These are phyloP conservation scores for Coemansia sp. DNA, from an alignment of 192 early-diverging fungal genomes.

Conservation along the genomic window DNA sequence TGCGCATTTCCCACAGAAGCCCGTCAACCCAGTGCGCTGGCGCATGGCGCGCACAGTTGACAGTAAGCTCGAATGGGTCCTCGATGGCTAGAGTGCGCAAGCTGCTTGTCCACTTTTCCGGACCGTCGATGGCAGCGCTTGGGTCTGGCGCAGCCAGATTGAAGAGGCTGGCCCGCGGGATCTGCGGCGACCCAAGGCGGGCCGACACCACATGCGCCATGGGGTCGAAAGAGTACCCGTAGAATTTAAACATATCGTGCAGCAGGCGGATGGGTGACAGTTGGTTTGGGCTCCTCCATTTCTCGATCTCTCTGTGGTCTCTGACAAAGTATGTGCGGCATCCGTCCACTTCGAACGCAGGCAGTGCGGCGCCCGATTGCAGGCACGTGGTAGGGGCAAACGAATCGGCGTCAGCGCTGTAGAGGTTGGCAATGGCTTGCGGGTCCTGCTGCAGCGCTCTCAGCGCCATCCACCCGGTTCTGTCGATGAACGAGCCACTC, in stretches of 20 bases:
- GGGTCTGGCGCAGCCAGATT: constrained; percentile 18
- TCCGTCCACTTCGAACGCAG: constrained; percentile 12
- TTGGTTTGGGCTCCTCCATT: constrained; percentile 32
- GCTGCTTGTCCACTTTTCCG: background rate
- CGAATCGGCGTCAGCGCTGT: background rate
- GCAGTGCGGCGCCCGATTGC: background rate
- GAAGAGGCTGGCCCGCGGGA: constrained; percentile 26
- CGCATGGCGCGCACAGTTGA: constrained; percentile 47
- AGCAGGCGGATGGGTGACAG: constrained; percentile 18
- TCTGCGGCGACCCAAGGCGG: constrained; percentile 25
- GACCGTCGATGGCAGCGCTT: background rate
- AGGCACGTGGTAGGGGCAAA: constrained; percentile 4
- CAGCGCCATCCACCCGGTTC: constrained; percentile 13
- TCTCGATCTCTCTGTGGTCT: background rate
- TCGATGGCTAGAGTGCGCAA: constrained; percentile 42
- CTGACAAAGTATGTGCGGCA: constrained; percentile 14
- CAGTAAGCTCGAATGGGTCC: constrained; percentile 38
- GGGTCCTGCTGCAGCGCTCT: constrained; percentile 5
- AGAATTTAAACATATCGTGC: constrained; percentile 36
- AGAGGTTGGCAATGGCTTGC: constrained; percentile 1
- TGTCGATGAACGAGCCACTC: background rate
- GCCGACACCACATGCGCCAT: constrained; percentile 24
- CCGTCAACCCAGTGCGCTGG: constrained; percentile 46
- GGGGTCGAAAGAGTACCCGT: constrained; percentile 36
- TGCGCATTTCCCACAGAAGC: constrained; percentile 51